Base-by-base conservation (phyloP, 139 green algal species). In the Tetraselmis striata region DNA sequence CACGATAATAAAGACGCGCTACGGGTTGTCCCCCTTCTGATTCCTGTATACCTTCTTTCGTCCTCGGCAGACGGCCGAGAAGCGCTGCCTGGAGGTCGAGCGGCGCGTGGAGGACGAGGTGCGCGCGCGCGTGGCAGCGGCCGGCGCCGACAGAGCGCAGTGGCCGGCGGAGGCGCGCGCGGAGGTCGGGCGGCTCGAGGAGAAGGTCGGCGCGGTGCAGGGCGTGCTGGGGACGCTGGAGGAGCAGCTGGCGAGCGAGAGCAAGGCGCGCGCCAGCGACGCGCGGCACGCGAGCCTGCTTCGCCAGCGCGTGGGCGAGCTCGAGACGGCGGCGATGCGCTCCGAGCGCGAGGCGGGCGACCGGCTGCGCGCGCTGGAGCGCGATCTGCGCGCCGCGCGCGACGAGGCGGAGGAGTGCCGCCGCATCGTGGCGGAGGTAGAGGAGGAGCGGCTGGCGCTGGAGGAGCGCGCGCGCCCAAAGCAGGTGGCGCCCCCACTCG, bases 91-190 rank as follows among this genome's bases (percentile, higher is more conserved):
- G 1, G 28, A 58, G 78, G 89, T 82, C 23, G 87, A 91, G 86
- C 29, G 23, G 27, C 28, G n/a, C 0, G 80, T 91, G 27, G 76
- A 80, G 5, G 23, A 26, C 1, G 87, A 92, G 83, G 87, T 92
- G 59, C 85, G 83, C 31, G 80, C 79, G 28, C 85, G 91, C 1
- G 29, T 91, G 28, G 83, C 76, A 5, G 78, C 83, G 23, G 85
- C 79, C 1, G 83, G 83, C 1, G 79, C 77, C 28, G 88, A 90
- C 75, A 77, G 86, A 0, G 81, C 79, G 2, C 59, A 86, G 79
- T 94, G 91, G 91, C 91, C 91, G 1, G 28, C 30, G 22, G 76
- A 83, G 29, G 87, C 89, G 2, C 76, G 80, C 31, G 83, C 90
- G 1, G 89, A 92, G 83, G 82, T 90, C n/a, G 77, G 30, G 32